These are phyloP conservation scores for Halenospora varia DNA, from an alignment of 495 filamentous ascomycete species.

Conservation along the genomic window DNA sequence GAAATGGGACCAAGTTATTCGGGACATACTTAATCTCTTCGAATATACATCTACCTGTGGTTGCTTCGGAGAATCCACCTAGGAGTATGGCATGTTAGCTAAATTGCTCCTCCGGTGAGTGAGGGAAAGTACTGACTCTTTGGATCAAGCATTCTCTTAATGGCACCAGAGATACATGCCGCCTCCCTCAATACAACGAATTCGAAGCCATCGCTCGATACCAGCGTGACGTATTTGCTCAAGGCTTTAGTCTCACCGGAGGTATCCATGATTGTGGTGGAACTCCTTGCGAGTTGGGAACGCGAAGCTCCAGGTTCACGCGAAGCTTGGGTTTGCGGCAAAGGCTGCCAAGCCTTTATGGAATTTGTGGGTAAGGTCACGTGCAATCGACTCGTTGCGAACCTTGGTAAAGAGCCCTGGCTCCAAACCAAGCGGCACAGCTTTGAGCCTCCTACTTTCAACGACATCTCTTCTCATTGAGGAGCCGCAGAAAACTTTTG, in stretches of 20 bases:
- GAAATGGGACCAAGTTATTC: too few relatives aligned
- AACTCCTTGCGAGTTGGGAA: too few relatives aligned
- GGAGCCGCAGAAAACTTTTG: too few relatives aligned
- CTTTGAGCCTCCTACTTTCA: too few relatives aligned
- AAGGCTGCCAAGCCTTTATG: too few relatives aligned
- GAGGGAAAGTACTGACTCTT: slow-evolving; percentile 47
- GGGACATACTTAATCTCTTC: slow-evolving; percentile 66
- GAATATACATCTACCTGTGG: slow-evolving; percentile 60
- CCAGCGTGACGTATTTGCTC: slow-evolving; percentile 75
- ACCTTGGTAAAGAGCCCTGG: too few relatives aligned
- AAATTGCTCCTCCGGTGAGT: slow-evolving; percentile 10
- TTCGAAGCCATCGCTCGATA: slow-evolving; percentile 84
- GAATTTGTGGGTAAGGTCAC: too few relatives aligned
- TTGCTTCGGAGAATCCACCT: slow-evolving; percentile 71
- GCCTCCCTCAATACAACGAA: slow-evolving; percentile 79
- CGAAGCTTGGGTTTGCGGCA: too few relatives aligned
- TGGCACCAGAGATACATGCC: slow-evolving; percentile 67
- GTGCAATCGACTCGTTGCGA: too few relatives aligned
- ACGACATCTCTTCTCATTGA: too few relatives aligned
- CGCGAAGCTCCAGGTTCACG: too few relatives aligned
- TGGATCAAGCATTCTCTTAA: slow-evolving; percentile 82
- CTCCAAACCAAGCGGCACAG: too few relatives aligned
- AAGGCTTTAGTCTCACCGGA: neutral
- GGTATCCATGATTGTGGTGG: slow-evolving; percentile 3
- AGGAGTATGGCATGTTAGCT: neutral